These are phyloP conservation scores for Boletus tomentosulus DNA, from an alignment of 768 basidiomycete species.

Conservation along the genomic window DNA sequence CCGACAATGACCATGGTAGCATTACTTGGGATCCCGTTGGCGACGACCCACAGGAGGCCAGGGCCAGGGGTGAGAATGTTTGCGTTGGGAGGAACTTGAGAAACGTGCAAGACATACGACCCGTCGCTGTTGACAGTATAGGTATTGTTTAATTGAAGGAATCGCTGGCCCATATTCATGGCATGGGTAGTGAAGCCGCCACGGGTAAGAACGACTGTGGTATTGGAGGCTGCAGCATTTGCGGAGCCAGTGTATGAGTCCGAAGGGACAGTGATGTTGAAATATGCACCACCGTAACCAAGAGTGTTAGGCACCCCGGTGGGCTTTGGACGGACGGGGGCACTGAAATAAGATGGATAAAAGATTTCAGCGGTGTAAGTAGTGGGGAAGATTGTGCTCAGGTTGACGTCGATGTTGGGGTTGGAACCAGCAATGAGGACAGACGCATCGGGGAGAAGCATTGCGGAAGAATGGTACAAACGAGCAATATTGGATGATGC, in stretches of 20 bases:
- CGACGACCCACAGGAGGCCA: conserved; percentile 74
- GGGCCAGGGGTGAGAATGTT: conserved; percentile 91
- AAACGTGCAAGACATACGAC: conserved; percentile 72
- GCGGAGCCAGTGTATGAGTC: conserved; percentile 60
- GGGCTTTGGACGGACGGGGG: conserved; percentile 63
- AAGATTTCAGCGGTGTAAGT: conserved; percentile 83
- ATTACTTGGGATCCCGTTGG: conserved; percentile 82
- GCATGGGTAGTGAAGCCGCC: conserved; percentile 83
- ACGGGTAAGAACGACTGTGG: conserved; percentile 76
- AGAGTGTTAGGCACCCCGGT: conserved; percentile 69
- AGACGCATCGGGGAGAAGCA: conserved; percentile 82
- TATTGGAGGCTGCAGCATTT: conserved; percentile 69
- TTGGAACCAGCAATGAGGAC: conserved; percentile 91
- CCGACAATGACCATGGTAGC: conserved; percentile 78
- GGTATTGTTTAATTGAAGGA: conserved; percentile 78
- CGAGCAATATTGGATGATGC: conserved; percentile 64
- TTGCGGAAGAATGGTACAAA: conserved; percentile 88
- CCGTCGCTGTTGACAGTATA: conserved; percentile 78
- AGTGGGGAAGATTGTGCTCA: conserved; percentile 62
- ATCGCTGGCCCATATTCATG: conserved; percentile 90
- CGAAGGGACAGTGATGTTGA: conserved; percentile 70
- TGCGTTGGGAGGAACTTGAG: conserved; percentile 80
- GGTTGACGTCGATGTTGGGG: conserved; percentile 85
- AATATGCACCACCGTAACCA: conserved; percentile 77
- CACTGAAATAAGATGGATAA: conserved; percentile 86